A percentile compares a stretch with the other conserved stretches of the same genome.
Conservation (phyloP, 2,329 filamentous ascomycete genomes). For the Colletotrichum tanaceti region DNA sequence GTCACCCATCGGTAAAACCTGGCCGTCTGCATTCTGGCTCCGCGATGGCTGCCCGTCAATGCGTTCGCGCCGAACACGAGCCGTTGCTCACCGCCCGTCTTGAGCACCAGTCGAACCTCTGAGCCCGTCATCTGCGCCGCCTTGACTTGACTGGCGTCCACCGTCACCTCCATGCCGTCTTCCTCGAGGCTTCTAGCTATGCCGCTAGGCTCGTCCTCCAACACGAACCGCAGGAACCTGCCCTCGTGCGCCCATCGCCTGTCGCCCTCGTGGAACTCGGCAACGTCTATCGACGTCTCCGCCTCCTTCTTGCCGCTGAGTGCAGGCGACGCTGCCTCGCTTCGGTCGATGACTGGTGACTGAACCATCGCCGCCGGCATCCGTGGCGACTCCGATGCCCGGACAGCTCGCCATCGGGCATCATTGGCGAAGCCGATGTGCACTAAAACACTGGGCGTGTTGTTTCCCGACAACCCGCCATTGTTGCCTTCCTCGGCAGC, state of each 20-base stretch:
- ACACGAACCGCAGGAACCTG: constrained; percentile 19
- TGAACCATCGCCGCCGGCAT: constrained; percentile 6
- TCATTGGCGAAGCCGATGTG: constrained; percentile 12
- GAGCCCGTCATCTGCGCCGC: constrained; percentile 24
- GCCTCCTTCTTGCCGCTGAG: constrained; percentile 8
- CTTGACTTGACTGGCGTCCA: constrained; percentile 27
- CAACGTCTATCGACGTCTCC: constrained; percentile 27
- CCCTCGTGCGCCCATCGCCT: constrained; percentile 23
- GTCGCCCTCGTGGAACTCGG: constrained; percentile 27
- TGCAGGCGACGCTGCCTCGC: constrained; percentile 27
- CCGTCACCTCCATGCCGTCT: constrained; percentile 28
- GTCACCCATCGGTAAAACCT: constrained; percentile 39
- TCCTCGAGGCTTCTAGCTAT: constrained; percentile 9
- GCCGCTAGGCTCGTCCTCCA: constrained; percentile 28
- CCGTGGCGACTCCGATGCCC: constrained; percentile 33
- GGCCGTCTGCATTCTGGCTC: constrained; percentile 23
- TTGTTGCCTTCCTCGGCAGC: not conserved
- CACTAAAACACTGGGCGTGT: constrained; percentile 23
- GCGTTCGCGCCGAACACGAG: constrained; percentile 23
- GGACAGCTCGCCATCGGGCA: constrained; percentile 36
- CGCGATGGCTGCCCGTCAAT: constrained; percentile 26
- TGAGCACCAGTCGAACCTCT: constrained; percentile 26
- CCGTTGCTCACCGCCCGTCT: constrained; percentile 25
- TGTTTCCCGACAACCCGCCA: constrained; percentile 21
- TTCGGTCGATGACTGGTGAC: constrained; percentile 15